phyloP scores from a whole-genome alignment of 108 stramenopile genomes.

The Fragilariopsis cylindrus region DNA sequence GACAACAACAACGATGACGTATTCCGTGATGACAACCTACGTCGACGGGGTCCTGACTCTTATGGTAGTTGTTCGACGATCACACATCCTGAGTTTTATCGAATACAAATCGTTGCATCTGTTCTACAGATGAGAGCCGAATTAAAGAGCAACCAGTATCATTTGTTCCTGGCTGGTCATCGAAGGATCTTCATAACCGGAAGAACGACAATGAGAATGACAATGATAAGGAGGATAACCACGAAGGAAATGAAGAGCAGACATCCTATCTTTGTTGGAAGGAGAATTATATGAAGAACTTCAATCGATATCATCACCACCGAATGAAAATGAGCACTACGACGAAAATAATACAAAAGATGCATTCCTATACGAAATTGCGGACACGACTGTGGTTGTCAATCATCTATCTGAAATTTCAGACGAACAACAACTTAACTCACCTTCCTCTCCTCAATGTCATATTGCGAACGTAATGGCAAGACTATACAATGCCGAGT shows the following conservation, averaged over 20 bases:
- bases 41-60: constrained; percentile 36
- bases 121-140: constrained; percentile 67
- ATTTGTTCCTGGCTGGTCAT: constrained; percentile 16
- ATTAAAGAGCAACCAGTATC: constrained; percentile 51
- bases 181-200: neutral
- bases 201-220: neutral
- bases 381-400: constrained; percentile 35
- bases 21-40: constrained; percentile 11
- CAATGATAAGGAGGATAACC: neutral
- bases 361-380: constrained; percentile 8
- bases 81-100: neutral
- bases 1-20: neutral
- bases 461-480: constrained; percentile 21
- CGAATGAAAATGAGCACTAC: neutral
- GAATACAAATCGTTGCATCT: constrained; percentile 47
- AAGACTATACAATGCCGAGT: constrained; percentile 48
- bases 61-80: neutral
- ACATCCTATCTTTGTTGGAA: constrained; percentile 72
- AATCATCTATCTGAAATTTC: constrained; percentile 7
- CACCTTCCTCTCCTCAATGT: neutral
- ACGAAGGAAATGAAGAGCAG: neutral
- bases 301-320: neutral
- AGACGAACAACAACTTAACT: neutral
- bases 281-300: constrained; percentile 71
- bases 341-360: neutral